Evolutionary conservation across 805 yeast species (phyloP).

Genomic region (Candida sithepensis): DNA sequence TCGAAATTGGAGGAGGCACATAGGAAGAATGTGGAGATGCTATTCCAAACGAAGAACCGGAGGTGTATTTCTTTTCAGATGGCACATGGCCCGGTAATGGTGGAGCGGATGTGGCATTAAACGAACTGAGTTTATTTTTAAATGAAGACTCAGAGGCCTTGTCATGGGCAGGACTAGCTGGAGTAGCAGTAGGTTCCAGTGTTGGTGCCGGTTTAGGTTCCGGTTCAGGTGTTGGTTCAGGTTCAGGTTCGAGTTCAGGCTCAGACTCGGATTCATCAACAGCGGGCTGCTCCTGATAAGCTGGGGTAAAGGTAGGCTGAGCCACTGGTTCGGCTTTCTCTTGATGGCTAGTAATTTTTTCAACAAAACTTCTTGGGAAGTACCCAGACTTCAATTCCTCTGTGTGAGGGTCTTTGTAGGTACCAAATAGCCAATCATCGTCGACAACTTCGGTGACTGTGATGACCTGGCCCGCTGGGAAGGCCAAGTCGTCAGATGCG

Average conservation of each 20-base stretch:
- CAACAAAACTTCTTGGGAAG: constrained; percentile 86
- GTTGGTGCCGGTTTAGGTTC: not conserved
- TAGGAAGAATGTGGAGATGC: constrained; percentile 58
- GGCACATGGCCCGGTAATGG: constrained; percentile 32
- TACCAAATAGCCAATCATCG: constrained; percentile 88
- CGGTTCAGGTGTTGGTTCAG: not conserved
- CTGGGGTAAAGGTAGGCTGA: not conserved
- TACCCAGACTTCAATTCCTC: constrained; percentile 61
- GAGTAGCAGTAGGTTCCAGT: not conserved
- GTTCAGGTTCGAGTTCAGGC: not conserved
- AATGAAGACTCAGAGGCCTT: constrained; percentile 27
- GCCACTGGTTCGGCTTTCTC: constrained; percentile 2
- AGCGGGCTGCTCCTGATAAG: not conserved
- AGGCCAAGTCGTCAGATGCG: constrained; percentile 80
- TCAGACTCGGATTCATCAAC: not conserved
- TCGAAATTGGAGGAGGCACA: constrained; percentile 40
- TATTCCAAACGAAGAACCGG: constrained; percentile 52
- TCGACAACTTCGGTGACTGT: constrained; percentile 79
- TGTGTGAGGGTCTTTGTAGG: constrained; percentile 37
- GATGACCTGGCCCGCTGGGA: constrained; percentile 63
- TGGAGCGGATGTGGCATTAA: constrained; percentile 42
- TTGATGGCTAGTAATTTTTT: constrained; percentile 17
- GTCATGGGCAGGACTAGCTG: not conserved
- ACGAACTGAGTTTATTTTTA: constrained; percentile 46
- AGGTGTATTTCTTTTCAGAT: constrained; percentile 40